These are phyloP conservation scores for Logfia minima DNA, from an alignment of 129 eudicot species.

Conservation along the genomic window DNA sequence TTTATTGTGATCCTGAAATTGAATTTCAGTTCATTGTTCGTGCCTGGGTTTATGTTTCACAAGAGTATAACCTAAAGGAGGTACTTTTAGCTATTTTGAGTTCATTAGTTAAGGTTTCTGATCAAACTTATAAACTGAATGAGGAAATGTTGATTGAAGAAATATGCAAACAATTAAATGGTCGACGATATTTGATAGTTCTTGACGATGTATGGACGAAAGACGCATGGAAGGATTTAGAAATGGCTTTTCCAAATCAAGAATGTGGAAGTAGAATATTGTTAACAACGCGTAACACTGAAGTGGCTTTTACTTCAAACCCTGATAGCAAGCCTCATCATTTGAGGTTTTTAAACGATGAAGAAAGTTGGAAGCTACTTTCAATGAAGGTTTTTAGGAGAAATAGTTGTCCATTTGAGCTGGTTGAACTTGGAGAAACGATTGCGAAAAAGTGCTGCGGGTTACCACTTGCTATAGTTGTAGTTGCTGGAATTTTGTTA, in stretches of 20 bases:
- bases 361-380: constrained; percentile 46
- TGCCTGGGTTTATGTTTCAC: constrained; percentile 57
- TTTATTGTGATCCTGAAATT: constrained; percentile 40
- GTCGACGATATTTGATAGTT: constrained; percentile 47
- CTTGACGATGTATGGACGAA: constrained; percentile 57
- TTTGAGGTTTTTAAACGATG: constrained; percentile 25
- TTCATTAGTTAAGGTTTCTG: constrained; percentile 18
- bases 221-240: constrained; percentile 49
- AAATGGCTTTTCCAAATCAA: constrained; percentile 39
- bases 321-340: constrained; percentile 32
- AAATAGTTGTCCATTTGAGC: constrained; percentile 30
- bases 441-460: constrained; percentile 44
- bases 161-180: constrained; percentile 28
- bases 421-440: constrained; percentile 28
- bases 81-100: constrained; percentile 37
- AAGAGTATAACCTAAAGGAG: constrained; percentile 44
- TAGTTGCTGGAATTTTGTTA: constrained; percentile 43
- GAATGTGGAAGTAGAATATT: constrained; percentile 42
- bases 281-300: constrained; percentile 47
- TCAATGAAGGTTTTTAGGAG: constrained; percentile 31
- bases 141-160: constrained; percentile 43
- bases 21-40: constrained; percentile 42
- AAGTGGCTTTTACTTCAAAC: constrained; percentile 41
- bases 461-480: constrained; percentile 49
- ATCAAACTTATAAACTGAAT: constrained; percentile 30